Evolutionary conservation across 306 rosid species (phyloP).

Genomic region (Phaseolus lunatus): DNA sequence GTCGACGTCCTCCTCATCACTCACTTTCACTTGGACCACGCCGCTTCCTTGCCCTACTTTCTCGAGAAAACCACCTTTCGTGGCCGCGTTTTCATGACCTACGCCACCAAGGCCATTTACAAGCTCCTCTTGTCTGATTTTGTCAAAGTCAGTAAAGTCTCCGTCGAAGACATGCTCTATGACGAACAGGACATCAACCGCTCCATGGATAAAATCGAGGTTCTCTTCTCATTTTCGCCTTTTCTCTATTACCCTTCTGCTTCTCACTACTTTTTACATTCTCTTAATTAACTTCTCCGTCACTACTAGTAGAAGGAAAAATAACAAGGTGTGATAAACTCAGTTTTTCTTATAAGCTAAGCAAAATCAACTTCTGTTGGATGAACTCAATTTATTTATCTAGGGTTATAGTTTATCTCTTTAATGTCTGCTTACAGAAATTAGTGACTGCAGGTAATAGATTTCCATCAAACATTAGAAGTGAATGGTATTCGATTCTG

Average conservation of each 20-base stretch:
- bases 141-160: conserved; percentile 92
- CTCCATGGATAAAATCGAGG: conserved; percentile 99
- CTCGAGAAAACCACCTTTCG: conserved; percentile 90
- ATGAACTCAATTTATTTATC: too few relatives aligned
- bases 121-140: conserved; percentile 83
- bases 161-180: conserved; percentile 89
- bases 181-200: conserved; percentile 91
- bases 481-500: conserved; percentile 92
- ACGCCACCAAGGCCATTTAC: conserved; percentile 93
- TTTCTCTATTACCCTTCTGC: too few relatives aligned
- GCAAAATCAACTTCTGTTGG: too few relatives aligned
- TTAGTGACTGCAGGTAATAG: conserved; percentile 76
- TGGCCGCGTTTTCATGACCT: conserved; percentile 97
- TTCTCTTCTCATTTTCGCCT: conserved; percentile 12
- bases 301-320: too few relatives aligned
- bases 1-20: conserved; percentile 91
- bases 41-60: conserved; percentile 94
- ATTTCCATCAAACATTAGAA: conserved; percentile 96
- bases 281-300: too few relatives aligned
- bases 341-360: not conserved
- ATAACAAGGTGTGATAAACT: too few relatives aligned
- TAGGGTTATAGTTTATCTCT: too few relatives aligned
- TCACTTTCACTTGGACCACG: conserved; percentile 95
- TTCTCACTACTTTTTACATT: too few relatives aligned
- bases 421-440: not conserved